Evolutionary conservation across 768 basidiomycete genomes (phyloP).

Genomic region (Gloeopeniophorella convolvens): DNA sequence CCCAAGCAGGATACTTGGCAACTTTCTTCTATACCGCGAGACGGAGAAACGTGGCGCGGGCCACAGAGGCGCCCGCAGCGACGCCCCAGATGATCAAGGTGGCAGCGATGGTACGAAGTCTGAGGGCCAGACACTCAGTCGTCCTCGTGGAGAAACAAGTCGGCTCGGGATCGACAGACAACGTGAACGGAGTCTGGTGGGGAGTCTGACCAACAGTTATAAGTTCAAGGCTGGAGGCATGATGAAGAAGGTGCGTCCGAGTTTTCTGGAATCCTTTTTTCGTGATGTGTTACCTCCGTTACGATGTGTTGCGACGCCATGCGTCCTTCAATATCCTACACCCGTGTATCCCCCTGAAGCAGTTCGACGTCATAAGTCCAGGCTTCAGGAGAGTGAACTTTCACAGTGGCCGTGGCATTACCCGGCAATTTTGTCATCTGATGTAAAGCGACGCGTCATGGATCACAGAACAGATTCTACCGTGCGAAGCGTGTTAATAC

Average conservation of each 20-base stretch:
- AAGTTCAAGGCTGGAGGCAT: conserved; percentile 91
- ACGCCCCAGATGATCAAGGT: conserved; percentile 28
- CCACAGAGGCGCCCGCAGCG: conserved; percentile 46
- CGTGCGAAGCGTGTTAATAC: not conserved
- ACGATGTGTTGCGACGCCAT: too few species aligned
- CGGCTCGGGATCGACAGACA: conserved; percentile 54
- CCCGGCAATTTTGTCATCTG: conserved; percentile 5
- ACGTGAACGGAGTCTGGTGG: conserved; percentile 76
- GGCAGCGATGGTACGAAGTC: conserved; percentile 22
- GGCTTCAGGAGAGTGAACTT: not conserved
- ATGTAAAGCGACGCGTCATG: conserved; percentile 9
- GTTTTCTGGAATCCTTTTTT: not conserved
- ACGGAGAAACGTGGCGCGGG: conserved; percentile 76
- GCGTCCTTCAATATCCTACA: not conserved
- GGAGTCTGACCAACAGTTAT: conserved; percentile 87
- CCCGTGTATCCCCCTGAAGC: not conserved
- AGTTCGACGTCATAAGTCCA: conserved; percentile 3
- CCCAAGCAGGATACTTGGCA: conserved; percentile 86
- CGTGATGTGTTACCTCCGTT: conserved; percentile 1
- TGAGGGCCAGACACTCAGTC: conserved; percentile 45
- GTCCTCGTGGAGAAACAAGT: conserved; percentile 51
- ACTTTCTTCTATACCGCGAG: conserved; percentile 93
- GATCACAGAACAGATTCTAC: not conserved
- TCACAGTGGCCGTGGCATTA: not conserved
- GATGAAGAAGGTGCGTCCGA: conserved; percentile 86